These are phyloP conservation scores for Neurospora sp. DNA, from an alignment of 495 filamentous ascomycete species.

Conservation along the genomic window DNA sequence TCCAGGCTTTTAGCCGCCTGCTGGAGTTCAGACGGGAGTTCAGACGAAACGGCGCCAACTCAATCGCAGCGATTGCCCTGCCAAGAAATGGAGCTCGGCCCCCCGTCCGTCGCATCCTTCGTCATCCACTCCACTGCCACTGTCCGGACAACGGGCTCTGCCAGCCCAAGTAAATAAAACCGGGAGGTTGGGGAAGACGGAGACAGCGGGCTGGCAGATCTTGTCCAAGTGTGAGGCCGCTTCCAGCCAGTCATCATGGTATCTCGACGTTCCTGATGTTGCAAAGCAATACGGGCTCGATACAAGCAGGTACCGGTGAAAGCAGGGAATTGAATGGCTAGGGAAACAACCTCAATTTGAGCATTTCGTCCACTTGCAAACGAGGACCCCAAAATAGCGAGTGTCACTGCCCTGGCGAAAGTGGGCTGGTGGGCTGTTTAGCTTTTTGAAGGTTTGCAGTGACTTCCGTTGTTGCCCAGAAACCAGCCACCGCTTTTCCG, in stretches of 20 bases:
- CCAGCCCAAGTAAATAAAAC: slow-evolving; percentile 22
- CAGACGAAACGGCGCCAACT: background rate
- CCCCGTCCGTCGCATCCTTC: slow-evolving; percentile 4
- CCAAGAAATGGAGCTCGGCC: slow-evolving; percentile 1
- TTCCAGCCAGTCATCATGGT: slow-evolving; percentile 10
- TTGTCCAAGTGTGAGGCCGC: background rate
- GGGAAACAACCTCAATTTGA: background rate
- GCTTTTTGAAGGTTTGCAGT: background rate
- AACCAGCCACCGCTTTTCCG: background rate
- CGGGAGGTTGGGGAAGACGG: slow-evolving; percentile 22
- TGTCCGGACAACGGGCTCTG: slow-evolving; percentile 19
- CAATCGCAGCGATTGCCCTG: slow-evolving; percentile 5
- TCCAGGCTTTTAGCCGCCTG: background rate
- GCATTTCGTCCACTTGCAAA: background rate
- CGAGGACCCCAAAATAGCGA: background rate
- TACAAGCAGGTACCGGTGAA: background rate
- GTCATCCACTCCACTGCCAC: background rate
- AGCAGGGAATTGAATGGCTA: background rate
- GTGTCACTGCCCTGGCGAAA: background rate
- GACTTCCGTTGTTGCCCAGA: background rate
- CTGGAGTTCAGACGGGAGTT: background rate
- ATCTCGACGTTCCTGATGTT: background rate
- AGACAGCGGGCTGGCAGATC: background rate
- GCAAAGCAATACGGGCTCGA: background rate
- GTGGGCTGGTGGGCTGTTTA: background rate